A percentile compares a stretch with the other conserved stretches of the same genome.
phyloP scores from a whole-genome alignment of 1,284 basidiomycete species.

The Uromyces viciae-fabae region DNA sequence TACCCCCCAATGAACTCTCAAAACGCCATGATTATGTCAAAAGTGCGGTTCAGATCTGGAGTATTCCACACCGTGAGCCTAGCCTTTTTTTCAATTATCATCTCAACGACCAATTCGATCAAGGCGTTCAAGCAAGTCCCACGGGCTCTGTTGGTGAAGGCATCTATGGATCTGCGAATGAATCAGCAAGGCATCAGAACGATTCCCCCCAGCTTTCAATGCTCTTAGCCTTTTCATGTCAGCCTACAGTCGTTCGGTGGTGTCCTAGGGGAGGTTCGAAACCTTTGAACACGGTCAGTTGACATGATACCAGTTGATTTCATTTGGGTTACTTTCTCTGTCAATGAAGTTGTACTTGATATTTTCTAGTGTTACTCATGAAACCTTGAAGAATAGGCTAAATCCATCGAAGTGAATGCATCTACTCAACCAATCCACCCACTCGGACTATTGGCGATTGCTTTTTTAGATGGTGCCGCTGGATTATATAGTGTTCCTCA shows the following conservation, averaged over 20 bases:
- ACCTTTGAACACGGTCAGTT: not conserved
- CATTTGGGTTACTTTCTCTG: not conserved
- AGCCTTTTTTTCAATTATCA: constrained; percentile 24
- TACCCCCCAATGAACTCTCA: constrained; percentile 49
- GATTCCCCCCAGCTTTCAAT: constrained; percentile 60
- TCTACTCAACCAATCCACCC: not conserved
- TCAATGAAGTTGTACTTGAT: not conserved
- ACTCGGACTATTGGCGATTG: constrained; percentile 73
- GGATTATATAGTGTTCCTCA: constrained; percentile 72
- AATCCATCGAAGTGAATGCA: not conserved
- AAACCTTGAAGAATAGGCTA: not conserved
- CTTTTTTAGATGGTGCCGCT: constrained; percentile 76
- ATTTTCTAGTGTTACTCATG: not conserved
- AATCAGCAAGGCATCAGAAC: not conserved
- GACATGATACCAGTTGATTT: not conserved
- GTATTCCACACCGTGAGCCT: constrained; percentile 46
- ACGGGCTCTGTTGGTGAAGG: not conserved
- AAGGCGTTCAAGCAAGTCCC: not conserved
- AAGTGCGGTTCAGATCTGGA: constrained; percentile 57
- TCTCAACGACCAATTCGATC: not conserved
- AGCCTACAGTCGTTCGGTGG: constrained; percentile 40
- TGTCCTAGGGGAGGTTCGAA: constrained; percentile 47
- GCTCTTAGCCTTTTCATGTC: constrained; percentile 67
- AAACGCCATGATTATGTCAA: constrained; percentile 46
- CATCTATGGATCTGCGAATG: not conserved